Percentiles rank a stretch among this genome's conserved stretches.
phyloP scores from a whole-genome alignment of 2,329 filamentous ascomycete genomes.

The Trichophyton equinum region DNA sequence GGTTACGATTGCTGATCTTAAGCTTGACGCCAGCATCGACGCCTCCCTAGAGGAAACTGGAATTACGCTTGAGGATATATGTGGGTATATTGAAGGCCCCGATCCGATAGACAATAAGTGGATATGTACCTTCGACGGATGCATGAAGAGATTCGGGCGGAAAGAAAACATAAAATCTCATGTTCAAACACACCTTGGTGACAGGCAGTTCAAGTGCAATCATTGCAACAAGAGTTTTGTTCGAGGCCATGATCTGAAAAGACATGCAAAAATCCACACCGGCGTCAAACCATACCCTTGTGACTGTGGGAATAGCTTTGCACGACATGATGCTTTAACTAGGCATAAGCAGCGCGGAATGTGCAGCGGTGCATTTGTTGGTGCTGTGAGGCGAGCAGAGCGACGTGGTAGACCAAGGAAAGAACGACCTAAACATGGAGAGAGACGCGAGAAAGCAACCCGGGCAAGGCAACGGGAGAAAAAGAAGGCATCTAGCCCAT shows the following conservation, averaged over 20 bases:
- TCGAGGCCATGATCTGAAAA: conserved; percentile 90
- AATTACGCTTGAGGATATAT: conserved; percentile 74
- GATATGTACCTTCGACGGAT: conserved; percentile 63
- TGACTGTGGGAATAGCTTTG: conserved; percentile 87
- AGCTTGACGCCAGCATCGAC: conserved; percentile 44
- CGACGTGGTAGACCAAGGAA: conserved; percentile 57
- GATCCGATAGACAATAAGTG: conserved; percentile 65
- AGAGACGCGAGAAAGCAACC: conserved; percentile 44
- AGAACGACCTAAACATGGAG: conserved; percentile 46
- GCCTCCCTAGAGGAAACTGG: conserved; percentile 65
- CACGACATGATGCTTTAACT: conserved; percentile 86
- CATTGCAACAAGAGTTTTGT: conserved; percentile 93
- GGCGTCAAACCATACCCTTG: conserved; percentile 93
- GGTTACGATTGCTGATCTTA: conserved; percentile 36
- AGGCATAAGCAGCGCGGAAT: conserved; percentile 89
- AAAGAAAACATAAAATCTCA: conserved; percentile 99
- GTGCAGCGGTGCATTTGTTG: conserved; percentile 90
- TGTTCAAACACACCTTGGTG: conserved; percentile 93
- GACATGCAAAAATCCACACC: conserved; percentile 94
- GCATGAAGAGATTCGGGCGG: conserved; percentile 82
- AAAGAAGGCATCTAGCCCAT: conserved; percentile 22
- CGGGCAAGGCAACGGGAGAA: conserved; percentile 37
- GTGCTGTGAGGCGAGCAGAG: conserved; percentile 53
- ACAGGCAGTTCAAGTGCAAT: conserved; percentile 88
- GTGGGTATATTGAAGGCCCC: conserved; percentile 59